These are phyloP conservation scores for Cystobasidium slooffiae DNA, from an alignment of 1,284 basidiomycete genomes.

Conservation along the genomic window DNA sequence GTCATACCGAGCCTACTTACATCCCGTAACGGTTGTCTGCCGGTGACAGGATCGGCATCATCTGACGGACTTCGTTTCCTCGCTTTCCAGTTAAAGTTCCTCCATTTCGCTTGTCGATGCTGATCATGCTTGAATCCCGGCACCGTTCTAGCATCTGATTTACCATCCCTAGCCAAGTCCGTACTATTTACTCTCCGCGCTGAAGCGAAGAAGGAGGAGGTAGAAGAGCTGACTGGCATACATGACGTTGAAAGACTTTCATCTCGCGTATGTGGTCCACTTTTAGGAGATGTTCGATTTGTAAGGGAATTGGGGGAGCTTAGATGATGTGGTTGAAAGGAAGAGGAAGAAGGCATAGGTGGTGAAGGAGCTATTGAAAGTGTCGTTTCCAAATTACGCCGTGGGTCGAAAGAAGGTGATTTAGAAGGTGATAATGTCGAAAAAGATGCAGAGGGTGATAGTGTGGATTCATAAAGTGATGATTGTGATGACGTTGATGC, in stretches of 20 bases:
- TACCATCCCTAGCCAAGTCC: neutral
- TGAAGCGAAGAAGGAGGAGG: constrained; percentile 4
- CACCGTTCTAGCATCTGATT: neutral
- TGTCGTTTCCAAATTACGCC: neutral
- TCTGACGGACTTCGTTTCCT: constrained; percentile 13
- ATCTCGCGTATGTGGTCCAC: neutral
- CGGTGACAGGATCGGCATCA: neutral
- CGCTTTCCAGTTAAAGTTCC: constrained; percentile 1
- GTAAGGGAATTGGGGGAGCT: constrained; percentile 11
- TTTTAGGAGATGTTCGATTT: constrained; percentile 9
- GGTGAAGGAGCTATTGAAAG: constrained; percentile 11
- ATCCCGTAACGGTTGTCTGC: neutral
- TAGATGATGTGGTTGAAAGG: constrained; percentile 9
- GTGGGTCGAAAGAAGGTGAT: neutral
- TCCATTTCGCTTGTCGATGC: constrained; percentile 3
- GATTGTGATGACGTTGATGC: constrained; percentile 5
- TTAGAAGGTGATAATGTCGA: neutral
- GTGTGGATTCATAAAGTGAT: neutral
- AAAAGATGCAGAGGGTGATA: constrained; percentile 11
- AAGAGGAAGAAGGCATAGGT: constrained; percentile 9
- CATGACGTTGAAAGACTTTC: neutral
- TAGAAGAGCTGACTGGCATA: neutral
- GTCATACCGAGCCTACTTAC: neutral
- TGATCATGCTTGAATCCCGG: neutral
- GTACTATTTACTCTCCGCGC: neutral